Conservation (phyloP, 371 early-diverging fungal genomes). For the Catenaria anguillulae region DNA sequence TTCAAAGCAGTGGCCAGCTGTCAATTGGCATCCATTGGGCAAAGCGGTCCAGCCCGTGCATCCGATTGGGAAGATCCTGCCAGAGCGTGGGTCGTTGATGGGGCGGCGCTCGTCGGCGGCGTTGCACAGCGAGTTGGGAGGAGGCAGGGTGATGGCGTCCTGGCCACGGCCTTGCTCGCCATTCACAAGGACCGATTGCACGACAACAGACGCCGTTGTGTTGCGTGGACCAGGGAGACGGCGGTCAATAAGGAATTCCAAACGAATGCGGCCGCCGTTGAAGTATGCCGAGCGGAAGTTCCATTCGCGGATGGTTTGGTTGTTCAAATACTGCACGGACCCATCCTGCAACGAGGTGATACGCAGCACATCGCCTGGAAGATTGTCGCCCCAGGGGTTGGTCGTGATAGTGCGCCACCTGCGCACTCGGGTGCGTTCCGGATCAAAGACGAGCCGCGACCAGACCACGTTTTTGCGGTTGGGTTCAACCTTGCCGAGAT, state of each 20-base stretch:
- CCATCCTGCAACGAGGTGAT: background rate
- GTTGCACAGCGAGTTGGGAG: background rate
- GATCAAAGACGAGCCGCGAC: no score
- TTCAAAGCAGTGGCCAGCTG: conserved; percentile 6
- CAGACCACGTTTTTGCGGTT: no score
- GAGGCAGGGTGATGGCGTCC: no score
- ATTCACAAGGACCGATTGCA: no score
- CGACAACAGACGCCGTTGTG: no score
- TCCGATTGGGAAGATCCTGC: background rate
- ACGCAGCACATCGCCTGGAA: background rate
- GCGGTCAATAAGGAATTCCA: background rate
- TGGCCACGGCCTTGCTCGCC: no score
- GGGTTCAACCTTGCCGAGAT: no score
- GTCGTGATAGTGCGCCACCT: background rate
- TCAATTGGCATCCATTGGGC: background rate
- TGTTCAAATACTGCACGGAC: conserved; percentile 1
- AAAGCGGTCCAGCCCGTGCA: conserved; percentile 3
- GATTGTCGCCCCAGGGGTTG: background rate
- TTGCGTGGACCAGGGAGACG: background rate
- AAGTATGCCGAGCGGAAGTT: conserved; percentile 4
- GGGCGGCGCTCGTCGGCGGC: background rate
- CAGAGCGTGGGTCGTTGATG: background rate
- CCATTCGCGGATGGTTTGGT: background rate
- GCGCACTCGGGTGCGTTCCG: no score
- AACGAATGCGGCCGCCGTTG: background rate